Evolutionary conservation across 108 stramenopile genomes (phyloP), one percentile per base, ranked within the genome.

Genomic region (Licmophora abbreviata): DNA sequence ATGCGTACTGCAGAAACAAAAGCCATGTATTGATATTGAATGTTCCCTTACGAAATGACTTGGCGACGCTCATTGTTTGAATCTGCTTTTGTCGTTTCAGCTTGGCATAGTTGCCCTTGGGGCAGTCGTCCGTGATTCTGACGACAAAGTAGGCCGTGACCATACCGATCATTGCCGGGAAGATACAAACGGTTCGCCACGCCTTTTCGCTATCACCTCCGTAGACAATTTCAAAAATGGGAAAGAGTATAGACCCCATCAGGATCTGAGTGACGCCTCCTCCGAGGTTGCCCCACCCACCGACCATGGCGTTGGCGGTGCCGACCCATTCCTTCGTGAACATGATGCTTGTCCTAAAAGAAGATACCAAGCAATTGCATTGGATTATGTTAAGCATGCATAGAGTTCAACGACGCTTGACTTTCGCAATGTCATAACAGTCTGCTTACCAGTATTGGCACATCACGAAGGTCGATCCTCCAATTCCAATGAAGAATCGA

Each of bases 221-320:
- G 27, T 35, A 74, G 56, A 31, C 66, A 28, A 29, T 63, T 34
- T 44, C 60, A 48, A 92, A 92, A 9, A 86, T 57, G 7, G 85
- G 84, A 50, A 84, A 86, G 21, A 93, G 58, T 17, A 59, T 58
- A 21, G 82, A 59, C 35, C 86, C 91, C 49, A 88, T 76, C 28
- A 93, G 50, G 17, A 88, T 42, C 42, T 82, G 79, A 9, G 83
- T 83, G 29, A 92, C 71, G 41, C 92, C 92, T 45, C 83, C 95
- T 46, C 87, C 87, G 5, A 94, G 61, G 61, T 96, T 96, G 15
- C 82, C 34, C 95, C 95, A 96, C 24, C 95, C 92, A 14, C 69
- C 95, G 0, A 73, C 71, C 9, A 90, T 45, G 35, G 88, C 92
- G 61, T 95, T 94, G 34, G 92, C 92, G 0, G 88, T 82, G 29